phyloP scores from a whole-genome alignment of 1,139 yeast species.

The Yamadazyma membranifaciens region DNA sequence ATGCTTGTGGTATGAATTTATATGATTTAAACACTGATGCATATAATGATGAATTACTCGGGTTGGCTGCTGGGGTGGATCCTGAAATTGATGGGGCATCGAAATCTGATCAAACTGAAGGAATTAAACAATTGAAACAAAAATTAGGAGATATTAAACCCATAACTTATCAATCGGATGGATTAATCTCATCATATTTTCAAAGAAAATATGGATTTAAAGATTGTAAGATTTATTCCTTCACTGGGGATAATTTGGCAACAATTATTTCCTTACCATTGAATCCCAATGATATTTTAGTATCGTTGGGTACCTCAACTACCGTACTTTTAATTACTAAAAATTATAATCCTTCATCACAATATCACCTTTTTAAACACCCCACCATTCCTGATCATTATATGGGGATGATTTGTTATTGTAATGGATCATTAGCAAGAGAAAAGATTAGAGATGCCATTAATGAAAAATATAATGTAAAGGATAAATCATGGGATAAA shows the following conservation, averaged over 20 bases:
- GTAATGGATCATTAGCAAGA: conserved; percentile 87
- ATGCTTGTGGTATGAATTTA: conserved; percentile 89
- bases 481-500: conserved; percentile 54
- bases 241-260: conserved; percentile 91
- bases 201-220: conserved; percentile 60
- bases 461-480: conserved; percentile 42
- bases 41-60: conserved; percentile 53
- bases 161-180: conserved; percentile 40
- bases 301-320: conserved; percentile 88
- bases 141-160: conserved; percentile 56
- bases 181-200: conserved; percentile 58
- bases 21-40: conserved; percentile 60
- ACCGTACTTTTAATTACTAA: conserved; percentile 82
- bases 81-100: conserved; percentile 31
- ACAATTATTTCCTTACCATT: conserved; percentile 83
- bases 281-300: conserved; percentile 69
- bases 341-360: conserved; percentile 72
- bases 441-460: conserved; percentile 69
- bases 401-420: conserved; percentile 95
- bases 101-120: conserved; percentile 22
- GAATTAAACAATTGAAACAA: conserved; percentile 36
- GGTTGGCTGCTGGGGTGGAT: conserved; percentile 53
- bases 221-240: conserved; percentile 58
- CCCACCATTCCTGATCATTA: conserved; percentile 75
- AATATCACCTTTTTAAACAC: conserved; percentile 82